A percentile compares a stretch with the other conserved stretches of the same genome.
These are phyloP conservation scores for Dactylellina parvicollis DNA, from an alignment of 2,329 filamentous ascomycete genomes.

Conservation along the genomic window DNA sequence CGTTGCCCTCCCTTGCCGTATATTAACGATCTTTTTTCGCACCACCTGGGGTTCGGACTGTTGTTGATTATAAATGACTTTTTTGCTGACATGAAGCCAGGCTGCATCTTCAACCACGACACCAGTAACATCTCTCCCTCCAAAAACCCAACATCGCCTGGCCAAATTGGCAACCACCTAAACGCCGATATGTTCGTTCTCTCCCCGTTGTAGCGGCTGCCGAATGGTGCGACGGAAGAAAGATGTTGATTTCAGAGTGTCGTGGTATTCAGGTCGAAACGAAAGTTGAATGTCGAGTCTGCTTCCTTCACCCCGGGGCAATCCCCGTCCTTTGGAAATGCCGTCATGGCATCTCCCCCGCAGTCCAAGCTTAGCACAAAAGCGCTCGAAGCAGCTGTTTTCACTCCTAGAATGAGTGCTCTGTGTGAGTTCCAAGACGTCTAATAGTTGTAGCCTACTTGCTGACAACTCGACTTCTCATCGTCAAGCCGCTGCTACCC, in stretches of 20 bases:
- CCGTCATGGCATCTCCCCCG: slow-evolving; percentile 62
- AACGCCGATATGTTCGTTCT: slow-evolving; percentile 50
- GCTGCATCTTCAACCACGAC: slow-evolving; percentile 89
- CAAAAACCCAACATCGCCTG: slow-evolving; percentile 55
- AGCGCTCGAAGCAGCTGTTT: slow-evolving; percentile 86
- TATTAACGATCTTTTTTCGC: neutral
- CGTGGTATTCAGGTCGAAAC: slow-evolving; percentile 65
- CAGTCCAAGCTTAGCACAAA: slow-evolving; percentile 85
- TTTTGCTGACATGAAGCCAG: slow-evolving; percentile 59
- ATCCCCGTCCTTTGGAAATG: slow-evolving; percentile 50
- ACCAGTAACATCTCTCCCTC: slow-evolving; percentile 58
- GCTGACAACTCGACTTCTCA: neutral
- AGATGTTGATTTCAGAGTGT: slow-evolving; percentile 39
- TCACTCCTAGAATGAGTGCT: slow-evolving; percentile 74
- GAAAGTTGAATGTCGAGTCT: slow-evolving; percentile 91
- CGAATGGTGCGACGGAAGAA: neutral
- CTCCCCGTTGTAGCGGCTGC: slow-evolving; percentile 17
- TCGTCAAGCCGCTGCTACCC: slow-evolving; percentile 57
- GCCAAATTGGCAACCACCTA: slow-evolving; percentile 33
- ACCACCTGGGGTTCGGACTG: neutral
- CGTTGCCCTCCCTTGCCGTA: neutral
- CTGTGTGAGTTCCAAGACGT: slow-evolving; percentile 56
- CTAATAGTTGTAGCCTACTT: slow-evolving; percentile 58
- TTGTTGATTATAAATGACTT: neutral
- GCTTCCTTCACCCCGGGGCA: slow-evolving; percentile 85